Percentiles rank a stretch among this genome's conserved stretches.
Evolutionary conservation across 495 filamentous ascomycete species (phyloP).

Genomic region (Clohesyomyces aquaticus): DNA sequence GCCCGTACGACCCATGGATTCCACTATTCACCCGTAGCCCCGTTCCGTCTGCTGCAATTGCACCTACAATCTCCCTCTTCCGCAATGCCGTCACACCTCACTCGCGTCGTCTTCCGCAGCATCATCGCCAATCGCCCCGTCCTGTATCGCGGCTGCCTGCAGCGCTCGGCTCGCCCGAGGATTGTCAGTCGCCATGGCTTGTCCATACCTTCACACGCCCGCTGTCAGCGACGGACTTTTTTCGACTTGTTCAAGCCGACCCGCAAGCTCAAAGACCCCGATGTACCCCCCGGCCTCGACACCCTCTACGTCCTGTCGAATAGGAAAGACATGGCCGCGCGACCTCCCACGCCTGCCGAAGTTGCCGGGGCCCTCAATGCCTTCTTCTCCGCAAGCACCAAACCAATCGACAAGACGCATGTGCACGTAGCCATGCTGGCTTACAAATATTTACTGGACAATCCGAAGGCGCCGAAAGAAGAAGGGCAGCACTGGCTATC

Average conservation of each 20-base stretch:
- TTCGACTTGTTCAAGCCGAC: constrained; percentile 62
- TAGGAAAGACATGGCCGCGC: constrained; percentile 51
- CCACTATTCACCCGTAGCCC: not conserved
- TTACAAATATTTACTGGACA: constrained; percentile 61
- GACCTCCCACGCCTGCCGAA: constrained; percentile 63
- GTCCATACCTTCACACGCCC: constrained; percentile 20
- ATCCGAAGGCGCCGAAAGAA: constrained; percentile 51
- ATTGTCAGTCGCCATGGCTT: constrained; percentile 36
- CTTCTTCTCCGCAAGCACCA: constrained; percentile 57
- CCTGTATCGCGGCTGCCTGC: constrained; percentile 48
- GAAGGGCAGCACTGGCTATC: constrained; percentile 40
- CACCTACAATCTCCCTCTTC: constrained; percentile 9
- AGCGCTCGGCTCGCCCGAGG: constrained; percentile 30
- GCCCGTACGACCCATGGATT: constrained; percentile 12
- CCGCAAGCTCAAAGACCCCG: constrained; percentile 56
- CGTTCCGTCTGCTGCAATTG: constrained; percentile 18
- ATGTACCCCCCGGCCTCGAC: constrained; percentile 64
- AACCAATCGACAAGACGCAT: constrained; percentile 27
- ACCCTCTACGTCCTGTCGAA: constrained; percentile 57
- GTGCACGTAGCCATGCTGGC: constrained; percentile 50
- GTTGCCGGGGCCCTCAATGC: constrained; percentile 64
- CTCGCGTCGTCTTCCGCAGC: constrained; percentile 71
- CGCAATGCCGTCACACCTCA: constrained; percentile 80
- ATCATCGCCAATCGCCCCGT: constrained; percentile 69
- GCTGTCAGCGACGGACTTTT: constrained; percentile 55